Base-by-base conservation (phyloP, 495 filamentous ascomycete species). In the Lasiosphaeria miniovina region DNA sequence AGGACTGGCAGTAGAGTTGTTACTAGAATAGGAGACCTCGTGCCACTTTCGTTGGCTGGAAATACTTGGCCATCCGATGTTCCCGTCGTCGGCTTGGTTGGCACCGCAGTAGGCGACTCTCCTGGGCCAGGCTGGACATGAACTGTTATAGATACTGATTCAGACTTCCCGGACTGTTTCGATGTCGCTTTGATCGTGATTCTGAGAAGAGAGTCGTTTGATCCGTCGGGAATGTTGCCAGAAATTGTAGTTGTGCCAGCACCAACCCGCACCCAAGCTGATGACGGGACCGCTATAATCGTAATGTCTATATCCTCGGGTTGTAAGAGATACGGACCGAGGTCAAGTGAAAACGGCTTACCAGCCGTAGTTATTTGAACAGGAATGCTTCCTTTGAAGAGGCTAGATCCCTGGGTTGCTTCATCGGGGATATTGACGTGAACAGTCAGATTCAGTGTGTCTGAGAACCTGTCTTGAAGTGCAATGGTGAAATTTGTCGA, bases 201-300 rank as follows among this genome's bases (percentile, higher is more conserved):
- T 1, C 62, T 64, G 45, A 82, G 72, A 7, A 77, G 52, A 36
- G 78, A 72, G 14, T 64, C 64, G 9, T 50, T 32, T 33, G 59
- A 24, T 0, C 53, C 62, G 7, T 66, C 36, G 1, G 92, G 90
- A 31, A 88, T 84, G 11, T 80, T 74, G 6, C 91, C 90, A 24
- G 74, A 81, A 5, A 95, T 74, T 3, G 77, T 79, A 59, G 80
- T 70, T 43, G 80, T 83, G 9, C 65, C 68, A 10, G 80, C 52
- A 63, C 89, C 82, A 61, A 90, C 90, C 2, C 74, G 75, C 9
- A 94, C 74, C 92, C 91, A 96, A 12, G 82, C 69, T 7, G 77
- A 70, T 2, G 84, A 71, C 3, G 77, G 61, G 17, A 73, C 77
- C n/a, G 82, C 62, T 49, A 82, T 70, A 2, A 88, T 71, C 11